Percentiles rank a stretch among this genome's conserved stretches.
Evolutionary conservation across 2,329 filamentous ascomycete species (phyloP).

Genomic region (Ambrosiella cleistominuta): DNA sequence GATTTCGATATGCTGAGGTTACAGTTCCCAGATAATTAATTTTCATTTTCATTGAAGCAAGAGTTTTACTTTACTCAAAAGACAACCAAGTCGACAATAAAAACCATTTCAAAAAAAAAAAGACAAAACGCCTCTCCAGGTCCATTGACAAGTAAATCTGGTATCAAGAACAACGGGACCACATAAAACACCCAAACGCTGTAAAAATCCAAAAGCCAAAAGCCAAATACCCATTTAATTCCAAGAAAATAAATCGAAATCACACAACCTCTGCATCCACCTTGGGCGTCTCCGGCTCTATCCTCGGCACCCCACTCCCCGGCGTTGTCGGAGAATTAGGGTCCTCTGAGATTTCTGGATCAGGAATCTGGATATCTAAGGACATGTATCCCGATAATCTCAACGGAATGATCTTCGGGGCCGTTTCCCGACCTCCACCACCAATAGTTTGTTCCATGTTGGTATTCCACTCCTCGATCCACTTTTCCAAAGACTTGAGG

Average conservation of each 20-base stretch:
- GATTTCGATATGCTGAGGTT: too few relatives aligned
- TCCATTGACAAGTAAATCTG: too few relatives aligned
- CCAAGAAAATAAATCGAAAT: not conserved
- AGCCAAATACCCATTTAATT: not conserved
- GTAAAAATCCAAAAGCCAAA: not conserved
- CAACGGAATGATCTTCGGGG: conserved; percentile 60
- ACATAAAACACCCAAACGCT: too few relatives aligned
- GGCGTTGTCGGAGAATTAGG: conserved; percentile 28
- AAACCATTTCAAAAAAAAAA: too few relatives aligned
- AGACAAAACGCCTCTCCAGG: too few relatives aligned
- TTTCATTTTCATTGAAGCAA: too few relatives aligned
- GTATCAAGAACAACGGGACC: too few relatives aligned
- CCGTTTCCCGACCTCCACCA: conserved; percentile 31
- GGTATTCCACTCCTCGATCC: conserved; percentile 75
- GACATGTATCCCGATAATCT: conserved; percentile 78
- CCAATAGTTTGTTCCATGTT: conserved; percentile 42
- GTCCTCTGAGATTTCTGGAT: conserved; percentile 49
- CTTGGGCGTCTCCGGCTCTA: conserved; percentile 1
- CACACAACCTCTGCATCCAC: not conserved
- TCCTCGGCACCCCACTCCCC: conserved; percentile 14
- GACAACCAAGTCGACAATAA: too few relatives aligned
- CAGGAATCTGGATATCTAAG: conserved; percentile 66
- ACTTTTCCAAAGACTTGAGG: conserved; percentile 53
- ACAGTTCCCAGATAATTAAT: too few relatives aligned
- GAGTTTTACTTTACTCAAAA: too few relatives aligned